Base-by-base conservation (phyloP, 495 filamentous ascomycete genomes). In the Penicillium verhagenii region DNA sequence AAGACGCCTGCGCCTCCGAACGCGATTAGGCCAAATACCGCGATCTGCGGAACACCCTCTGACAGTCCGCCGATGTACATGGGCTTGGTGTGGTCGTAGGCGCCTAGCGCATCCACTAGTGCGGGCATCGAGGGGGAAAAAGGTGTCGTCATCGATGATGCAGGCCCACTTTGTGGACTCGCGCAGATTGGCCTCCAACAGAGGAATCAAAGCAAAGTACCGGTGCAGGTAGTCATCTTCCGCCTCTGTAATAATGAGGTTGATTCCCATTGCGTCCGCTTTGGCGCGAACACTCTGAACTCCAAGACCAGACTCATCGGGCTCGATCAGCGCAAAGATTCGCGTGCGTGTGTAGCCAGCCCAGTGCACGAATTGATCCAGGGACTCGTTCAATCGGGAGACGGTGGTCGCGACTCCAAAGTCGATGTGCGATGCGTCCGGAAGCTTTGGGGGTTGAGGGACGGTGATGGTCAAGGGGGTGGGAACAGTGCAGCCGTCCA, bases 71-170 rank as follows among this genome's bases (percentile, higher is more conserved):
- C 82, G 19, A 86, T 70, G 52, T 85, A 86, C 54, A 74, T 70
- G 14, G 70, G 69, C 37, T 76, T 63, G 1, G 61, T 67, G 39
- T 77, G 62, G 49, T 84, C 74, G 59, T 82, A 81, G 20, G 64
- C 46, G 14, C 28, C 52, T 1, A 86, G 65, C 24, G 71, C 77
- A 2, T 72, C 53, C 4, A 81, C 63, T n/a, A 87, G 64, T 13
- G 67, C 66, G 11, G 66, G 52, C 66, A 85, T 74, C 18, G 76
- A 81, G 0, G 77, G n/a, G 71, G 70, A 86, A 84, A 59, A 87
- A 87, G 4, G 86, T 88, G 63, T 90, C 86, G 66, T 90, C 86
- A 63, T 90, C 86, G 24, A 88, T 75, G 28, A 90, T 72, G 45
- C 73, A 80, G 11, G 79, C 72, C 85, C 85, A 90, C 28, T 72